Conservation (phyloP, 768 basidiomycete genomes). For the Lanmaoa pseudosensibilis region DNA sequence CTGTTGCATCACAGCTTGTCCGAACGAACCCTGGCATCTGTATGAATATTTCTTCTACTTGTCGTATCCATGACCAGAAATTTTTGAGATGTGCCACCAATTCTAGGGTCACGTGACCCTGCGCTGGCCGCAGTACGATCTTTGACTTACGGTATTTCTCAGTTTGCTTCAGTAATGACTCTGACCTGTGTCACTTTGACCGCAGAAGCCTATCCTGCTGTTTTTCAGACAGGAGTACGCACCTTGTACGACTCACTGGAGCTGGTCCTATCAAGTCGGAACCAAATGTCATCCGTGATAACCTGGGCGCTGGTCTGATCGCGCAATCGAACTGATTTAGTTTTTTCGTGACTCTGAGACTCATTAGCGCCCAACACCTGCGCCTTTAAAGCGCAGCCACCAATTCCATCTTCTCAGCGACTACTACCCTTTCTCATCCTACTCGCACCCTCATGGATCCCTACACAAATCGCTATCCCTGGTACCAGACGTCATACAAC, state of each 20-base stretch:
- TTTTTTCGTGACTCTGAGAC: no score
- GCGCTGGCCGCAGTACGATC: no score
- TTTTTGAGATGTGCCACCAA: no score
- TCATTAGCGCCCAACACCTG: constrained; percentile 8
- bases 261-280: not conserved
- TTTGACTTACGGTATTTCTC: no score
- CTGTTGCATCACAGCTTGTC: not conserved
- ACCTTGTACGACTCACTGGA: not conserved
- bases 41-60: not conserved
- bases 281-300: not conserved
- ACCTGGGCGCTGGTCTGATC: not conserved
- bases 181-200: constrained; percentile 4
- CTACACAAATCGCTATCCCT: constrained; percentile 21
- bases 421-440: not conserved
- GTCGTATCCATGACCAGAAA: no score
- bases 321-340: constrained; percentile 9
- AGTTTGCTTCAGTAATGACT: not conserved
- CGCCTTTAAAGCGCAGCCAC: constrained; percentile 10
- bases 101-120: no score
- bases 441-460: constrained; percentile 25
- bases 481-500: constrained; percentile 30
- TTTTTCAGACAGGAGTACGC: not conserved
- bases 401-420: not conserved
- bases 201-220: not conserved
- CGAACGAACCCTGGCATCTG: no score